Evolutionary conservation across 2,329 filamentous ascomycete species (phyloP).

Genomic region (Aspergillus vadensis): DNA sequence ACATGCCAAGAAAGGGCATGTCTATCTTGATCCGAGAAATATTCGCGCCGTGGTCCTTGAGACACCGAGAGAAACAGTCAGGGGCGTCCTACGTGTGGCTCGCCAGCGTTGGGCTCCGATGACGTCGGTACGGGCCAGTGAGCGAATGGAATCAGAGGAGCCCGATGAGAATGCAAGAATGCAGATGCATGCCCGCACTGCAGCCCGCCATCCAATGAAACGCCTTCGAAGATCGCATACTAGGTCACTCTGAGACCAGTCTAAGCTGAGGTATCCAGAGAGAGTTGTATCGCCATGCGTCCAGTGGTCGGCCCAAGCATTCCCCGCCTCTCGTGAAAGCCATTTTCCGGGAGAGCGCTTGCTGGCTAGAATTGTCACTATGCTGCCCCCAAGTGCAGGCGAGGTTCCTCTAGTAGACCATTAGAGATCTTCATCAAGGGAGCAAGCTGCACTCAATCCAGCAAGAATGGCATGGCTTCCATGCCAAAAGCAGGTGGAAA

Average conservation of each 20-base stretch:
- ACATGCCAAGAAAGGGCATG: background rate
- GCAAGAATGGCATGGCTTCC: background rate
- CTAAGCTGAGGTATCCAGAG: constrained; percentile 1
- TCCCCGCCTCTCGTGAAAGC: background rate
- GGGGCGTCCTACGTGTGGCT: constrained; percentile 5
- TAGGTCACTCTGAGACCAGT: constrained; percentile 4
- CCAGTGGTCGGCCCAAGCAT: background rate
- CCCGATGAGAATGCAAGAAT: constrained; percentile 3
- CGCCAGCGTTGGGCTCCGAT: constrained; percentile 5
- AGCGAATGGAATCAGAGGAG: background rate
- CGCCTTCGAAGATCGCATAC: background rate
- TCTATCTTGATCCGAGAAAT: background rate
- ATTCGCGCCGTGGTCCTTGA: background rate
- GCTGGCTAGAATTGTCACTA: background rate
- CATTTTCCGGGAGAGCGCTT: background rate
- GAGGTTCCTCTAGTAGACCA: background rate
- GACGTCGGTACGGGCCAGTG: constrained; percentile 5
- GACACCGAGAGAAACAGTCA: background rate
- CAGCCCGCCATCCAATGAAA: background rate
- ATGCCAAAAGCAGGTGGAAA: constrained; percentile 3
- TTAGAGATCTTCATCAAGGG: background rate
- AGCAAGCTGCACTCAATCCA: background rate
- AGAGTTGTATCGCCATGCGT: background rate
- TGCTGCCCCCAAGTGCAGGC: too few species aligned
- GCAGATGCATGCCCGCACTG: constrained; percentile 5